Percentiles rank a stretch among this genome's conserved stretches.
Evolutionary conservation across 495 filamentous ascomycete genomes (phyloP).

Genomic region (Penicillium parvum): DNA sequence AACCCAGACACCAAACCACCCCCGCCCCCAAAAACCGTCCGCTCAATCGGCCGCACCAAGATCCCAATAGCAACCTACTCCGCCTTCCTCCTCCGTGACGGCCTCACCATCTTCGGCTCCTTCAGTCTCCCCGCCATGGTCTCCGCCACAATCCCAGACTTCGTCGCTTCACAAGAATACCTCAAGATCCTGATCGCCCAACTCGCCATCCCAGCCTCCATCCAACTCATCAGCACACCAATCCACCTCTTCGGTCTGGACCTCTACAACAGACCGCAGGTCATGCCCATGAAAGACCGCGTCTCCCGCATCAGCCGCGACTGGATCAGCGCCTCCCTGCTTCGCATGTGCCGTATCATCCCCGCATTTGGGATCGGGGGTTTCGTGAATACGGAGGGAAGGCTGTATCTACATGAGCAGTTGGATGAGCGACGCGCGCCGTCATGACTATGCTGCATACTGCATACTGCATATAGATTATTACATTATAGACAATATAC

Average conservation of each 20-base stretch:
- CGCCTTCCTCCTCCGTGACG: conserved; percentile 75
- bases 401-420: conserved; percentile 31
- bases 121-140: conserved; percentile 68
- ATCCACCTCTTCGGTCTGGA: conserved; percentile 82
- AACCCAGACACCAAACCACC: conserved; percentile 27
- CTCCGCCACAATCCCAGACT: conserved; percentile 34
- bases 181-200: conserved; percentile 55
- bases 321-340: conserved; percentile 65
- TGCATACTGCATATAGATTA: conserved; percentile 8
- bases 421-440: conserved; percentile 16
- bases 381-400: conserved; percentile 66
- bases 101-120: conserved; percentile 79
- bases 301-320: conserved; percentile 61
- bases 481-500: conserved; percentile 33
- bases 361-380: conserved; percentile 89
- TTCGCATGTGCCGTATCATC: conserved; percentile 78
- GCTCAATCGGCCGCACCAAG: conserved; percentile 38
- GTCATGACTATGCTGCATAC: conserved; percentile 8
- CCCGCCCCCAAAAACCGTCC: conserved; percentile 20
- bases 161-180: conserved; percentile 32
- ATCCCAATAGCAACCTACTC: conserved; percentile 49
- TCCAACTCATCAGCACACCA: conserved; percentile 77
- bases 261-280: conserved; percentile 64
- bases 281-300: conserved; percentile 48
- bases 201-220: conserved; percentile 68